Percentiles rank a stretch among this genome's conserved stretches.
These are phyloP conservation scores for Helianthus annuus DNA, from an alignment of 129 eudicot species.

Conservation along the genomic window DNA sequence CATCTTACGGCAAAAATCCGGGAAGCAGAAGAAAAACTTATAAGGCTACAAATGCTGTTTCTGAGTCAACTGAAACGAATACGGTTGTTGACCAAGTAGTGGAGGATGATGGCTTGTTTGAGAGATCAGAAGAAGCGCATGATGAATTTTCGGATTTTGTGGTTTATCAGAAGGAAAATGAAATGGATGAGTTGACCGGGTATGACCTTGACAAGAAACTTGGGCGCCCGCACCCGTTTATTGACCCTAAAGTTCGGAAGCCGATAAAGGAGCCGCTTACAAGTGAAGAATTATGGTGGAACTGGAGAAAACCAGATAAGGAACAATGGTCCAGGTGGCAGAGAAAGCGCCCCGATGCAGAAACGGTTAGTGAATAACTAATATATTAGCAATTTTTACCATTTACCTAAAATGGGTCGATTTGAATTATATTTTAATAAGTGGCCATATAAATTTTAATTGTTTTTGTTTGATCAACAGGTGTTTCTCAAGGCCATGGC, in stretches of 20 bases:
- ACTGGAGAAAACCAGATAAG: conserved; percentile 93
- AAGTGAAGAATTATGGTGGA: conserved; percentile 98
- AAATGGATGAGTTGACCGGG: conserved; percentile 55
- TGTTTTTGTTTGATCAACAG: conserved; percentile 35
- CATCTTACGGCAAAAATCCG: conserved; percentile 85
- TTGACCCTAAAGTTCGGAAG: conserved; percentile 75
- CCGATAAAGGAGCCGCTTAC: conserved; percentile 77
- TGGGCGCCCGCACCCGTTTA: conserved; percentile 86
- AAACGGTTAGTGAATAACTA: conserved; percentile 64
- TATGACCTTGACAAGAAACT: conserved; percentile 80
- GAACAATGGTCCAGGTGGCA: conserved; percentile 99
- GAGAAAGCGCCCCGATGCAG: conserved; percentile 90
- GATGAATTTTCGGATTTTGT: conserved; percentile 69
- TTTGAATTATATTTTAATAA: conserved; percentile 1
- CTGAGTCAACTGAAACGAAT: conserved; percentile 51
- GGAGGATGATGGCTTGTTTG: conserved; percentile 48
- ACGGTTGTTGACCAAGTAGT: conserved; percentile 32
- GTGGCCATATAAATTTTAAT: not conserved
- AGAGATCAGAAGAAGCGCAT: conserved; percentile 57
- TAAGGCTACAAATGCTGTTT: conserved; percentile 48
- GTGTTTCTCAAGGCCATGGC: conserved; percentile 99
- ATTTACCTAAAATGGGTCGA: not conserved
- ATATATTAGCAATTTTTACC: not conserved
- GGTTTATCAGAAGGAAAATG: conserved; percentile 64
- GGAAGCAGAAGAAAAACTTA: conserved; percentile 84